Conservation (phyloP, 2,329 filamentous ascomycete genomes). For the Endoconidiophora laricicola region DNA sequence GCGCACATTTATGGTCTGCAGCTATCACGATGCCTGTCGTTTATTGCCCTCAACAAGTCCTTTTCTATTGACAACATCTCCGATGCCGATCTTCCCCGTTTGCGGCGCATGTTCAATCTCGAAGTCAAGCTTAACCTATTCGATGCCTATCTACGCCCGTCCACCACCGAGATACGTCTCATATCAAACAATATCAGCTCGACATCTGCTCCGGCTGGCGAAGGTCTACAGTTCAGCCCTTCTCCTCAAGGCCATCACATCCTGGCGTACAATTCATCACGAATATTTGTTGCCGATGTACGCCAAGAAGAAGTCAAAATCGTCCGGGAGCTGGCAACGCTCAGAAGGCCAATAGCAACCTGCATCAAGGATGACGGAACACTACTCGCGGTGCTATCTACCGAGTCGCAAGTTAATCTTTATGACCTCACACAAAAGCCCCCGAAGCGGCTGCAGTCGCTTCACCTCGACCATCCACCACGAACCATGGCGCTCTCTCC, state of each 20-base stretch:
- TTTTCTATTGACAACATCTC: constrained; percentile 22
- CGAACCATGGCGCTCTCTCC: constrained; percentile 67
- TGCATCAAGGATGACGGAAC: constrained; percentile 67
- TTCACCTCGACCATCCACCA: constrained; percentile 64
- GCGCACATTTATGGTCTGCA: constrained; percentile 46
- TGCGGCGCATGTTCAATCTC: constrained; percentile 49
- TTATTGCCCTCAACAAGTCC: constrained; percentile 32
- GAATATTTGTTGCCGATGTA: constrained; percentile 64
- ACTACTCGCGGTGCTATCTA: constrained; percentile 62
- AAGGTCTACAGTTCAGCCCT: constrained; percentile 70
- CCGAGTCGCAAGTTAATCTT: constrained; percentile 71
- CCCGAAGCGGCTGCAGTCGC: constrained; percentile 53
- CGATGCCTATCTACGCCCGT: constrained; percentile 55
- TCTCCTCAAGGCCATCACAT: constrained; percentile 60
- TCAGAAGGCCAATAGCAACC: constrained; percentile 56
- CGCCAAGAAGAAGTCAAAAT: constrained; percentile 42
- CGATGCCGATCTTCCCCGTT: constrained; percentile 35
- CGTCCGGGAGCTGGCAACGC: constrained; percentile 62
- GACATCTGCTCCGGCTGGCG: constrained; percentile 64
- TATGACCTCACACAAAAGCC: constrained; percentile 52
- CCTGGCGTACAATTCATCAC: constrained; percentile 69
- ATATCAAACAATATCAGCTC: constrained; percentile 74
- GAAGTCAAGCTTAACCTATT: constrained; percentile 66
- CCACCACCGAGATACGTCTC: constrained; percentile 56
- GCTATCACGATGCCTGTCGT: constrained; percentile 43